Evolutionary conservation across 169 alveolate genomes (phyloP), one percentile per base, ranked within the genome.

Genomic region (Blepharisma undulans): DNA sequence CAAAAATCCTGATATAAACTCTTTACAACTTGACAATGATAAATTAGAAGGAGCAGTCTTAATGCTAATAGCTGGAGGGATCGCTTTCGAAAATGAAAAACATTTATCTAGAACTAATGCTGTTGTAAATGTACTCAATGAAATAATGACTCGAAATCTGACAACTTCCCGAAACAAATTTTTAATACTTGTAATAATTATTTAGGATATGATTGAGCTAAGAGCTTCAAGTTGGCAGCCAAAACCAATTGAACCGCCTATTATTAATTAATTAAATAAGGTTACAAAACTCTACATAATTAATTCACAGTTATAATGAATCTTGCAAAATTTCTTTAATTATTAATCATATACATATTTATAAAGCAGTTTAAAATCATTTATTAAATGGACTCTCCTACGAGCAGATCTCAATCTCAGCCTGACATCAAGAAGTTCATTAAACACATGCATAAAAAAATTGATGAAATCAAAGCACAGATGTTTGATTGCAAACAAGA

Each of bases 401-500:
- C 10, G 66, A 48, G 66, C 14, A 18, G 1, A 48, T 48, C 66
- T 48, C 66, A 48, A 48, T 48, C 66, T 48, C 80, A 79, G 61
- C 87, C 87, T 30, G 87, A 79, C 61, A 79, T 79, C 8, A 79
- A 79, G 34, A 32, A 33, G 87, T 79, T 79, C 87, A 79, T 79
- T 4, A 25, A 22, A n/a, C 61, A n/a, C 25, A 79, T 79, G 60
- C 61, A 79, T n/a, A 79, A 25, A 27, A 25, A 33, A 25, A 79
- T 79, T 2, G 87, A 79, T 7, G 61, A 91, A 72, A 79, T 91
- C 10, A 93, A 84, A 30, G 36, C 32, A 34, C 86, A 61, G 14
- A 66, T 92, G 33, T 48, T 84, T 77, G 94, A 93, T 8, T 89
- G 84, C 93, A 91, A 92, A 86, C 92, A 93, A 88, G 93, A 91